phyloP scores from a whole-genome alignment of 257 asterid genomes.

The Orobanche coerulescens region DNA sequence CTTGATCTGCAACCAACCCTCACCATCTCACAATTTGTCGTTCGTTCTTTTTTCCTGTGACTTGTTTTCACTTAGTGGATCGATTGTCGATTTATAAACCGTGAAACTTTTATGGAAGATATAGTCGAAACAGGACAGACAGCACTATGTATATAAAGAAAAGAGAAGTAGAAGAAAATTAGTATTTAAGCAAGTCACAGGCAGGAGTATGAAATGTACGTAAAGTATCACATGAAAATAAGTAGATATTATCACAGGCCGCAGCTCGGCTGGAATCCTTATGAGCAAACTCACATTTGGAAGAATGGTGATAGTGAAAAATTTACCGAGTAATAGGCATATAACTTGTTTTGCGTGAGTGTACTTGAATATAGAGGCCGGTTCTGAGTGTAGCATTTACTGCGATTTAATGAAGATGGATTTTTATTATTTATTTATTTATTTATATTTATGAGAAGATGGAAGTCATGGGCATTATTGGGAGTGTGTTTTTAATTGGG shows the following conservation, averaged over 20 bases:
- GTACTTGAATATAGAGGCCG: slow-evolving; percentile 22
- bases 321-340: slow-evolving; percentile 23
- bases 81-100: neutral
- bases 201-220: slow-evolving; percentile 33
- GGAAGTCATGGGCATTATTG: too few species aligned
- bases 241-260: slow-evolving; percentile 27
- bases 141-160: slow-evolving; percentile 29
- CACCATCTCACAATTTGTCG: slow-evolving; percentile 16
- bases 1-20: slow-evolving; percentile 21
- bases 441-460: neutral
- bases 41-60: neutral
- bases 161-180: neutral
- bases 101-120: neutral
- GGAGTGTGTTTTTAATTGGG: too few species aligned
- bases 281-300: slow-evolving; percentile 29
- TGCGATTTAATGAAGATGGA: slow-evolving; percentile 14
- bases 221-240: slow-evolving; percentile 55
- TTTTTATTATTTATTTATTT: neutral
- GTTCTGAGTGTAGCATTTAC: slow-evolving; percentile 19
- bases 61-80: neutral
- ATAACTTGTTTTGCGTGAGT: slow-evolving; percentile 29
- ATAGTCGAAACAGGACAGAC: neutral
- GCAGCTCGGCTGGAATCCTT: slow-evolving; percentile 24
- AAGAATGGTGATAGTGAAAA: slow-evolving; percentile 24
- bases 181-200: slow-evolving; percentile 71